Conservation (phyloP, 2,329 filamentous ascomycete genomes). For the Ophiosphaerella narmari region DNA sequence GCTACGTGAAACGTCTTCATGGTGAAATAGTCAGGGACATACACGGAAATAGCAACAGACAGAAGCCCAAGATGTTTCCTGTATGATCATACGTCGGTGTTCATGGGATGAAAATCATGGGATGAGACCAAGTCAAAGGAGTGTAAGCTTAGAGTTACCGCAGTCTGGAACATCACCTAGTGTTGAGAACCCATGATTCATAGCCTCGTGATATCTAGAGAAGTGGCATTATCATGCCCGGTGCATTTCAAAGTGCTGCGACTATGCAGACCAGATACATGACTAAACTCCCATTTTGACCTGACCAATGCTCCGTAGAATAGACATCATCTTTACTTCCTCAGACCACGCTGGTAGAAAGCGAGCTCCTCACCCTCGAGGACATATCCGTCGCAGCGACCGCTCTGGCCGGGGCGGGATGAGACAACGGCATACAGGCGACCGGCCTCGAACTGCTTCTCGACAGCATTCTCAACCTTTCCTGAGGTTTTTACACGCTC, state of each 20-base stretch:
- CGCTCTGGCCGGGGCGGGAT: constrained; percentile 94
- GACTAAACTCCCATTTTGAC: constrained; percentile 49
- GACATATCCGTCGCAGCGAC: constrained; percentile 95
- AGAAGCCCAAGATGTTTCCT: constrained; percentile 19
- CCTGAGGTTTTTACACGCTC: constrained; percentile 78
- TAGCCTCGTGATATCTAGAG: constrained; percentile 48
- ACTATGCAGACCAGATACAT: constrained; percentile 49
- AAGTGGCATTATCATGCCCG: constrained; percentile 43
- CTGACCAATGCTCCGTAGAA: constrained; percentile 48
- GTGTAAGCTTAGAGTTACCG: neutral
- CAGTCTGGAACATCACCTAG: constrained; percentile 25
- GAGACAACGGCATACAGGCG: constrained; percentile 93
- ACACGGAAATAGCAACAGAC: constrained; percentile 2
- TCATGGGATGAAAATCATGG: too few relatives aligned
- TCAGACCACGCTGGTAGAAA: constrained; percentile 99
- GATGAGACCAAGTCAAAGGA: too few relatives aligned
- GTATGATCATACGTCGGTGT: constrained; percentile 4
- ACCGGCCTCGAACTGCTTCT: constrained; percentile 99
- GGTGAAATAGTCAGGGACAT: constrained; percentile 14
- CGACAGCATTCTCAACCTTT: constrained; percentile 90
- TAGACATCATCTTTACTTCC: constrained; percentile 73
- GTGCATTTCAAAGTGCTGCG: constrained; percentile 44
- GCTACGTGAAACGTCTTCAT: constrained; percentile 25
- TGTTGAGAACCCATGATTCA: constrained; percentile 42
- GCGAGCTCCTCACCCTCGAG: constrained; percentile 99